Conservation (phyloP, 75 land plant genomes). For the Larix kaempferi region DNA sequence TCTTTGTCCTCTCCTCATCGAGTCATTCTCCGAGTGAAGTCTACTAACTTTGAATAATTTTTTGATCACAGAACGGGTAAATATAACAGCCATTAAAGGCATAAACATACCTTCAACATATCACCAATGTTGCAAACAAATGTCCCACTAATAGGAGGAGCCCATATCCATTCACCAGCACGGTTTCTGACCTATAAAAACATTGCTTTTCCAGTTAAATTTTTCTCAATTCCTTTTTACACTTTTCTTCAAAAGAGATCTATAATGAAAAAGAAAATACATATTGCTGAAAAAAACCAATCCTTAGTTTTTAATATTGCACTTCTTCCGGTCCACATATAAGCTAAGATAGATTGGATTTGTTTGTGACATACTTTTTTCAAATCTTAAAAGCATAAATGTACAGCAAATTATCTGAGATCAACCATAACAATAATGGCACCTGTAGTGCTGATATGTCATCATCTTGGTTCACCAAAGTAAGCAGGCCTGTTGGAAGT, state of each 20-base stretch:
- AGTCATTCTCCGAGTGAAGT: neutral
- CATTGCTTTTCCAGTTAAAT: neutral
- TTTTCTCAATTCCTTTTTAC: neutral
- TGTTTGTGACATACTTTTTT: neutral
- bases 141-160: slow-evolving; percentile 79
- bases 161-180: slow-evolving; percentile 91
- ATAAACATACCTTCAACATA: slow-evolving; percentile 76
- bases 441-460: slow-evolving; percentile 88
- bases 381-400: neutral
- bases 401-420: neutral
- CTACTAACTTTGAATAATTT: neutral
- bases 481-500: slow-evolving; percentile 63
- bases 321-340: neutral
- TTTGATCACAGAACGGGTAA: neutral
- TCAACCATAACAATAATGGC: neutral
- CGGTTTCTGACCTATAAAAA: slow-evolving; percentile 67
- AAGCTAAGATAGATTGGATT: neutral
- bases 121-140: slow-evolving; percentile 99
- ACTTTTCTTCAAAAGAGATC: neutral
- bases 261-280: neutral
- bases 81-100: neutral
- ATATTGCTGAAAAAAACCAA: neutral
- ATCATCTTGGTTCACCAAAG: slow-evolving; percentile 92
- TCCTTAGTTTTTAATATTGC: neutral
- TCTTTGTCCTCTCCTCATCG: neutral